phyloP scores from a whole-genome alignment of 2,329 filamentous ascomycete species.

The Fusarium poae region DNA sequence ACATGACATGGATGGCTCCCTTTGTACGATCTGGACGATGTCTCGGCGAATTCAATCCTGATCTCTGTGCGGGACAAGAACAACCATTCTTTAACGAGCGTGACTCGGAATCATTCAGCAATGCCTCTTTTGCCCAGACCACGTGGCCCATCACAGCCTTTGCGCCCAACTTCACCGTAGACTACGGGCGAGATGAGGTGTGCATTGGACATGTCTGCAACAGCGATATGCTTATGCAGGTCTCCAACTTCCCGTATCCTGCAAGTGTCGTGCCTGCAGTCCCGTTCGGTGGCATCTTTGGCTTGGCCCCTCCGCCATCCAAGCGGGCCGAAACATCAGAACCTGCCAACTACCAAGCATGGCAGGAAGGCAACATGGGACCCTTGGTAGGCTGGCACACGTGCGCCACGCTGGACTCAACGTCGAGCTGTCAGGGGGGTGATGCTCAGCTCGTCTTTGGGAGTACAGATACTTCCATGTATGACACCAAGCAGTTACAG shows the following conservation, averaged over 20 bases:
- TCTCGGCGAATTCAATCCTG: not conserved
- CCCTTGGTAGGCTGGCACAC: constrained; percentile 10
- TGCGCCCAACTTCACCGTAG: constrained; percentile 11
- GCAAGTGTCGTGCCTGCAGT: not conserved
- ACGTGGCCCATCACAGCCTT: constrained; percentile 8
- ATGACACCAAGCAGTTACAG: not conserved
- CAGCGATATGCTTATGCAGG: not conserved
- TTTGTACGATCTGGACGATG: constrained; percentile 16
- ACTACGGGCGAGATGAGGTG: constrained; percentile 7
- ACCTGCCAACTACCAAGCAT: constrained; percentile 8
- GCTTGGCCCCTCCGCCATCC: constrained; percentile 1
- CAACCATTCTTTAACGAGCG: constrained; percentile 2
- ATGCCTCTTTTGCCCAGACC: not conserved
- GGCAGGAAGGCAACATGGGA: constrained; percentile 4
- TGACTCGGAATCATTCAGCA: not conserved
- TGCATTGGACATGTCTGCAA: constrained; percentile 8
- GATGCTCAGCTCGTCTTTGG: constrained; percentile 11
- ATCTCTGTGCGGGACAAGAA: not conserved
- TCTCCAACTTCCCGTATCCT: constrained; percentile 12
- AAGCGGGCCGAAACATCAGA: not conserved
- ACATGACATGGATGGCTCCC: constrained; percentile 13
- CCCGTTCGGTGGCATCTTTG: constrained; percentile 7
- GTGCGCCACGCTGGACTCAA: not conserved
- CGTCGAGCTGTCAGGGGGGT: not conserved
- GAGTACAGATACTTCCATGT: constrained; percentile 8